These are phyloP conservation scores for Exophiala sp. DNA, from an alignment of 2,329 filamentous ascomycete species.

Conservation along the genomic window DNA sequence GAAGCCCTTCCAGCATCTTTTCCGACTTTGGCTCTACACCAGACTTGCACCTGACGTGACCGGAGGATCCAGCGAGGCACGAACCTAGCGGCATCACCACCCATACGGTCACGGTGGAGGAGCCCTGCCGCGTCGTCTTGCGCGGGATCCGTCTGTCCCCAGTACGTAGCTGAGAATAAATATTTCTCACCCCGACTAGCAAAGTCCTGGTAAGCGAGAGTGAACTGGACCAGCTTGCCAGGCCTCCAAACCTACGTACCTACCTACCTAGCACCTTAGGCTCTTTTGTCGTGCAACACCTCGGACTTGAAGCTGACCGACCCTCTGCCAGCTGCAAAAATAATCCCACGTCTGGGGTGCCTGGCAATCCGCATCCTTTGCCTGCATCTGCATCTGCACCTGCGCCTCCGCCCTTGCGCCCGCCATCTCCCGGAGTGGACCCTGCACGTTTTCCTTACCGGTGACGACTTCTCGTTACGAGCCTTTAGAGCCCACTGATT, in stretches of 20 bases:
- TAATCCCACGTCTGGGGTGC: background rate
- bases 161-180: background rate
- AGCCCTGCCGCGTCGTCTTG: constrained; percentile 13
- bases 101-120: constrained; percentile 17
- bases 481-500: constrained; percentile 5
- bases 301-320: background rate
- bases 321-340: background rate
- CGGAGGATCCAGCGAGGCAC: constrained; percentile 15
- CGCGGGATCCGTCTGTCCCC: background rate
- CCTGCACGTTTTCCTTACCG: constrained; percentile 5
- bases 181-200: background rate
- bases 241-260: no score
- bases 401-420: constrained; percentile 18
- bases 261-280: no score
- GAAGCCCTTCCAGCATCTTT: background rate
- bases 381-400: constrained; percentile 8
- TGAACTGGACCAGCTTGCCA: no score
- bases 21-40: background rate
- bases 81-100: constrained; percentile 24
- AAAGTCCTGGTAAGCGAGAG: background rate
- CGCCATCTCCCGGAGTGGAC: constrained; percentile 23
- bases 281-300: background rate
- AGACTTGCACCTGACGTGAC: background rate
- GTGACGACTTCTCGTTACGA: constrained; percentile 13
- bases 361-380: constrained; percentile 5